Evolutionary conservation across 2,329 filamentous ascomycete species (phyloP), one percentile per base, ranked within the genome.

Genomic region (Madurella fahalii): DNA sequence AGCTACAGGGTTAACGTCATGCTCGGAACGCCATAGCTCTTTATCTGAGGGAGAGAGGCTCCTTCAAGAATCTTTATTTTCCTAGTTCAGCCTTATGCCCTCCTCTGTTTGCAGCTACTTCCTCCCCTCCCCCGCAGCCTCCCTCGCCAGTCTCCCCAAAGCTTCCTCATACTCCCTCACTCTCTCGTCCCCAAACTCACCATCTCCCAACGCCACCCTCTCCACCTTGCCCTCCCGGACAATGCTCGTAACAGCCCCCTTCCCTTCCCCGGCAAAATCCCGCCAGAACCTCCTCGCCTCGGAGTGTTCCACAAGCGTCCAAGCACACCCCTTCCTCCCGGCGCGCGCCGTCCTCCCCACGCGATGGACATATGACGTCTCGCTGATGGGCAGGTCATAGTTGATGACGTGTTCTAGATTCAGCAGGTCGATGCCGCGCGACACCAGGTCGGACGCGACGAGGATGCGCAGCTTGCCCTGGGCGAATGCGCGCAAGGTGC

Each of bases 251-350:
- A 45, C 60, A 3, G 66, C 67, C 47, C 85, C 75, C 54, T 77
- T 78, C 20, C 71, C 67, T 5, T 75, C 74, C 53, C 79, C 80
- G 1, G 84, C 87, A 58, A 97, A 86, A 63, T 89, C 87, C 56
- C 87, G 87, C 81, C 89, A 91, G 72, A 97, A 99, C 92, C 94
- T 96, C 43, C 87, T 82, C 18, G 86, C 91, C 72, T 99, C 92
- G 2, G 81, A 80, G 63, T 91, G 86, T 4, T 85, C 86, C 47
- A 95, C 85, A 12, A 99, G 73, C 0, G 91, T 96, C 89, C 91
- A 96, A 0, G 93, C 90, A 46, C 84, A 79, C 1, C 93, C 93
- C 1, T 73, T 62, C 52, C 84, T 83, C 1, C 88, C 90, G 0
- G 90, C 94, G 68, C 92, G 81, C 0, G 93, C 93, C 1, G 93